phyloP scores from a whole-genome alignment of 1,284 basidiomycete species.

The Lignosus rhinocerotis region DNA sequence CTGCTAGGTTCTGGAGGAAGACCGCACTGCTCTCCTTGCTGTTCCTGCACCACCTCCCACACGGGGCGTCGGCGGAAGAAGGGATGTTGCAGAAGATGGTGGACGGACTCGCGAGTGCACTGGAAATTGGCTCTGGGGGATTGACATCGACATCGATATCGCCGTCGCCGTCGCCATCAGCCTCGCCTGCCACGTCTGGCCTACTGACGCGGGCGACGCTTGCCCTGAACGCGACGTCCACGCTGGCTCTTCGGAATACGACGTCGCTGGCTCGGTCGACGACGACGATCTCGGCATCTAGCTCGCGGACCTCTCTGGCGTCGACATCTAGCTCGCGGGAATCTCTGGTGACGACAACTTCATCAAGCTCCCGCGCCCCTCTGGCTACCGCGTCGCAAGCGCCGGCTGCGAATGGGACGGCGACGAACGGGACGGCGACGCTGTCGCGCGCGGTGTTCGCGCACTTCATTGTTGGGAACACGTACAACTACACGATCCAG shows the following conservation, averaged over 20 bases:
- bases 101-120: slow-evolving; percentile 6
- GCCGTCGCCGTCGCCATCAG: background rate
- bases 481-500: slow-evolving; percentile 37
- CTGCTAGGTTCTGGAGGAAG: slow-evolving; percentile 1
- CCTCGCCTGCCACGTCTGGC: too few species aligned
- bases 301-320: background rate
- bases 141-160: background rate
- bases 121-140: slow-evolving; percentile 7
- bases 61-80: background rate
- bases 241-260: background rate
- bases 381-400: background rate
- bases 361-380: background rate
- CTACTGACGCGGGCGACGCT: background rate
- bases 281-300: background rate
- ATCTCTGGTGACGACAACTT: background rate
- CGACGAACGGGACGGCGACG: background rate
- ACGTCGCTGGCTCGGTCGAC: background rate
- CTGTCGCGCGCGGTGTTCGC: slow-evolving; percentile 26
- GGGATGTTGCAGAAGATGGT: background rate
- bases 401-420: background rate
- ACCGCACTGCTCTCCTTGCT: slow-evolving; percentile 4
- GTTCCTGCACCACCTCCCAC: background rate
- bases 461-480: slow-evolving; percentile 43
- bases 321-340: background rate
- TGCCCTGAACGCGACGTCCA: background rate